Conservation (phyloP, 164 flowering plant species). For the Tetracentron sinense region DNA sequence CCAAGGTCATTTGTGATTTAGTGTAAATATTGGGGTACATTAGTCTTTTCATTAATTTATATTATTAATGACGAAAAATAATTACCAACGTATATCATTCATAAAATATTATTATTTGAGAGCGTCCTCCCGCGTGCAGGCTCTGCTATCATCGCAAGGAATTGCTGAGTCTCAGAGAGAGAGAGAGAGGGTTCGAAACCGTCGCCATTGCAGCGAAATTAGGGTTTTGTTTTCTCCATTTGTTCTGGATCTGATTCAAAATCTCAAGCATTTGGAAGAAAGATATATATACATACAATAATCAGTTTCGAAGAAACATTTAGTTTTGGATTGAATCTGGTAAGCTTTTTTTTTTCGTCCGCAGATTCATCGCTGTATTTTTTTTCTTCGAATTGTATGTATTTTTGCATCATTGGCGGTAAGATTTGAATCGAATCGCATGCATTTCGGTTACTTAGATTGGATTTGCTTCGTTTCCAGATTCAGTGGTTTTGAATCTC, state of each 20-base stretch:
- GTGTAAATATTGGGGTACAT: background rate
- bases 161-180: background rate
- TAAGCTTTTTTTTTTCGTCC: background rate
- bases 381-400: no score
- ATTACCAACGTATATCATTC: background rate
- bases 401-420: background rate
- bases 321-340: slow-evolving; percentile 10
- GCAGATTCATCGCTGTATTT: no score
- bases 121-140: slow-evolving; percentile 12
- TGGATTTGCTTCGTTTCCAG: slow-evolving; percentile 19
- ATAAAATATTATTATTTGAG: background rate
- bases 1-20: no score
- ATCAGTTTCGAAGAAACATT: background rate
- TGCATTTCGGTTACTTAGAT: background rate
- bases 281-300: no score
- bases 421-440: slow-evolving; percentile 7
- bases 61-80: no score
- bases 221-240: slow-evolving; percentile 11
- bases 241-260: slow-evolving; percentile 17
- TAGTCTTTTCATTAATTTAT: background rate
- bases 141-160: slow-evolving; percentile 5
- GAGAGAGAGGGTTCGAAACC: background rate
- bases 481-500: slow-evolving; percentile 16
- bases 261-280: no score
- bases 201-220: slow-evolving; percentile 9